Percentiles rank a stretch among this genome's conserved stretches.
phyloP scores from a whole-genome alignment of 2,329 filamentous ascomycete genomes.

The Fusarium pseudoanthophilum region DNA sequence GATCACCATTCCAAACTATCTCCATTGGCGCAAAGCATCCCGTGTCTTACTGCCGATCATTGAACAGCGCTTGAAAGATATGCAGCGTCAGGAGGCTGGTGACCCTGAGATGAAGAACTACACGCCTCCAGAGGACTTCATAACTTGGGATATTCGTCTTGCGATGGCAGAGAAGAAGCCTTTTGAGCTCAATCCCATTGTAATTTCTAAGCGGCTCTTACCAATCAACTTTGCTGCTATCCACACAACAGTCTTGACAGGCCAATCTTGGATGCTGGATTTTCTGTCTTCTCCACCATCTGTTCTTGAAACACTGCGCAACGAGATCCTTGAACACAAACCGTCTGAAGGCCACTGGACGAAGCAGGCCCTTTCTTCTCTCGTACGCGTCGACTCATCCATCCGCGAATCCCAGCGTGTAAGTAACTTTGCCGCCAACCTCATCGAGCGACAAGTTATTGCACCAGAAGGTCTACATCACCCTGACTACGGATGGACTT shows the following conservation, averaged over 20 bases:
- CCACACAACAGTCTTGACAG: constrained; percentile 66
- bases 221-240: constrained; percentile 69
- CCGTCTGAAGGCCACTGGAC: constrained; percentile 55
- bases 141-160: constrained; percentile 66
- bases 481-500: constrained; percentile 45
- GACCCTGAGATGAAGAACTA: constrained; percentile 55
- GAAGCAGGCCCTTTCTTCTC: constrained; percentile 55
- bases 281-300: constrained; percentile 54
- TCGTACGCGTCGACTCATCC: constrained; percentile 61
- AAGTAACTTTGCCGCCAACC: constrained; percentile 58
- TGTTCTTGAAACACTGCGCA: constrained; percentile 54
- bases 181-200: constrained; percentile 57
- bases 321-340: constrained; percentile 51
- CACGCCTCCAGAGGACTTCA: constrained; percentile 63
- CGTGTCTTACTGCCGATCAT: constrained; percentile 60
- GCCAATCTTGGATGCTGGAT: constrained; percentile 59
- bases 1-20: constrained; percentile 57
- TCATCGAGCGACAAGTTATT: constrained; percentile 60
- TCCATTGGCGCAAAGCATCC: constrained; percentile 58
- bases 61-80: constrained; percentile 58
- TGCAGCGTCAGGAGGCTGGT: constrained; percentile 53
- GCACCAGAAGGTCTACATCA: constrained; percentile 56
- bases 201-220: constrained; percentile 63
- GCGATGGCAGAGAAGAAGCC: constrained; percentile 57
- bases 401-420: constrained; percentile 64